Evolutionary conservation across 148 eudicot species (phyloP).

Genomic region (Amaranthus hypochondriacus): DNA sequence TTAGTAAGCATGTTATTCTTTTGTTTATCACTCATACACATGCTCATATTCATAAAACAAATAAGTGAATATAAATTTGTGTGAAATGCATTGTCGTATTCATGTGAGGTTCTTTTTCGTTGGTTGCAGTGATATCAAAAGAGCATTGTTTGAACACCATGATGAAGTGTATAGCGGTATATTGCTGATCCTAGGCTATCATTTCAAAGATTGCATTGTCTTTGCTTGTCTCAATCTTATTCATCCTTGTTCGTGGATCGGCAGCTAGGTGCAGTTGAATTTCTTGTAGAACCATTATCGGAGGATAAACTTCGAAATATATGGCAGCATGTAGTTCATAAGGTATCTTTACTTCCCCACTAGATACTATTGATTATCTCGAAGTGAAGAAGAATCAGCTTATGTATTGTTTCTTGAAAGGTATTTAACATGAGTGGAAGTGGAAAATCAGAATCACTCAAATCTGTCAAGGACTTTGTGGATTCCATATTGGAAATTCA

Average conservation of each 20-base stretch:
- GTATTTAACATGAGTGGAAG: slow-evolving; percentile 60
- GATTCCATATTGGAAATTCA: slow-evolving; percentile 41
- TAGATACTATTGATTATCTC: neutral
- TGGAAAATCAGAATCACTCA: slow-evolving; percentile 40
- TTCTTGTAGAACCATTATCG: slow-evolving; percentile 64
- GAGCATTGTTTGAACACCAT: slow-evolving; percentile 59
- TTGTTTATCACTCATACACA: no score
- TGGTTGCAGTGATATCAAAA: slow-evolving; percentile 58
- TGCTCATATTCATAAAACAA: neutral
- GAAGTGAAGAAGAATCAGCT: neutral
- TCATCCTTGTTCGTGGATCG: neutral
- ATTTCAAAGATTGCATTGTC: neutral
- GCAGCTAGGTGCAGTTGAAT: slow-evolving; percentile 91
- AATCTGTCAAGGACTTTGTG: slow-evolving; percentile 48
- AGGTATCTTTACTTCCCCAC: slow-evolving; percentile 32
- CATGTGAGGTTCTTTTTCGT: slow-evolving; percentile 8
- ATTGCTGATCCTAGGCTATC: slow-evolving; percentile 2
- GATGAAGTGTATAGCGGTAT: slow-evolving; percentile 87
- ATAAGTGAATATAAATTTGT: neutral
- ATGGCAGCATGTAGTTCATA: slow-evolving; percentile 90
- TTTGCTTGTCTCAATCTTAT: slow-evolving; percentile 3
- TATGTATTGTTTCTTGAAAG: slow-evolving; percentile 30
- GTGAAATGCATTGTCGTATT: neutral
- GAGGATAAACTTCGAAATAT: slow-evolving; percentile 76
- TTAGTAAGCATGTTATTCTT: slow-evolving; percentile 43